Evolutionary conservation across 345 rosid genomes (phyloP).

Genomic region (Reutealis trisperma): DNA sequence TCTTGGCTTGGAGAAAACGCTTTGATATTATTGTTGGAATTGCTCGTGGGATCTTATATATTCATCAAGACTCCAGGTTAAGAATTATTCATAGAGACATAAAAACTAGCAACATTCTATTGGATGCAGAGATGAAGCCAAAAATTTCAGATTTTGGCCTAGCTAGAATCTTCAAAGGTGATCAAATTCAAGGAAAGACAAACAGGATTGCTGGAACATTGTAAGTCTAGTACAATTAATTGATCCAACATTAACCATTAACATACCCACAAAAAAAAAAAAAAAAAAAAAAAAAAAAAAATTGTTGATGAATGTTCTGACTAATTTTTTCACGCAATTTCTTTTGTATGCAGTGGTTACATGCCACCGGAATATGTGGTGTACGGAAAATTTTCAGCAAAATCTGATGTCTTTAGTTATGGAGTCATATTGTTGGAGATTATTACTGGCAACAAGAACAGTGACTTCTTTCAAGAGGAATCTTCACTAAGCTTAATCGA

Average conservation of each 20-base stretch:
- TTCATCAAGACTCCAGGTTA: not conserved
- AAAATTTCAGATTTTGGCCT: not conserved
- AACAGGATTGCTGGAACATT: not conserved
- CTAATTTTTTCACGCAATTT: not conserved
- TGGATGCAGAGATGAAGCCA: not conserved
- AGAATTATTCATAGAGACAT: not conserved
- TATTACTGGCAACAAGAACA: not conserved
- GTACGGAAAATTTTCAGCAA: not conserved
- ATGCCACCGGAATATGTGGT: not conserved
- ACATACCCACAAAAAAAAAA: too few species aligned
- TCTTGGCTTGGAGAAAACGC: not conserved
- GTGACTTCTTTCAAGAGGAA: not conserved
- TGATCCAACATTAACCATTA: too few species aligned
- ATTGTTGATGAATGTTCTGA: too few species aligned
- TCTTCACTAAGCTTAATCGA: not conserved
- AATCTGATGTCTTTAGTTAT: not conserved
- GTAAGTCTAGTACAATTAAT: too few species aligned
- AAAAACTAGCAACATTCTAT: not conserved
- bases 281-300: too few species aligned
- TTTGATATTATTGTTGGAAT: not conserved
- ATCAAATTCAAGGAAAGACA: not conserved
- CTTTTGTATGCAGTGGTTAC: not conserved
- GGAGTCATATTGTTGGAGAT: not conserved
- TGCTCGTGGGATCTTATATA: not conserved
- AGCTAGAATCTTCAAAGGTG: not conserved